phyloP scores from a whole-genome alignment of 2,329 filamentous ascomycete genomes.

The Aspergillus novoparasiticus region DNA sequence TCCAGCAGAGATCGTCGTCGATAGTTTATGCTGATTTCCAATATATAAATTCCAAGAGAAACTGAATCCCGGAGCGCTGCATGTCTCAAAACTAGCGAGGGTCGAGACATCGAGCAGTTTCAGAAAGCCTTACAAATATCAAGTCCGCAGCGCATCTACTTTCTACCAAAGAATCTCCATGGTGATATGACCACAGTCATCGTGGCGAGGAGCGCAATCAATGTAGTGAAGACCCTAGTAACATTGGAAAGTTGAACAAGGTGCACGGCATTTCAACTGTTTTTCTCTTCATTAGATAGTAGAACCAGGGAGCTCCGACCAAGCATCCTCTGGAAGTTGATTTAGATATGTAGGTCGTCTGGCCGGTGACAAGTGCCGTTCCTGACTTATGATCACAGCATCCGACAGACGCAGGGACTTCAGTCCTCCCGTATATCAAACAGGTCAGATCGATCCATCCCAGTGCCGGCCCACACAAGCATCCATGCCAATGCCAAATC shows the following conservation, averaged over 20 bases:
- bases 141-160: not conserved
- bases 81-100: not conserved
- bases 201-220: conserved; percentile 3
- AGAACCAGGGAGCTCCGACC: conserved; percentile 35
- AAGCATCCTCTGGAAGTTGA: conserved; percentile 28
- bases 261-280: conserved; percentile 38
- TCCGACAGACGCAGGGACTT: conserved; percentile 32
- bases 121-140: conserved; percentile 2
- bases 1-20: not conserved
- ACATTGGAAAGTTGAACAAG: conserved; percentile 12
- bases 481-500: conserved; percentile 28
- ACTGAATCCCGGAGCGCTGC: too few relatives aligned
- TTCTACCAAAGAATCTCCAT: not conserved
- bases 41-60: not conserved
- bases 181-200: not conserved
- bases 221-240: not conserved
- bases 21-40: not conserved
- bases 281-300: conserved; percentile 41
- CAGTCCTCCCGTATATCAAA: conserved; percentile 14
- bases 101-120: not conserved
- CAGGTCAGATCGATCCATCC: conserved; percentile 18
- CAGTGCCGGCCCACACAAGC: conserved; percentile 36
- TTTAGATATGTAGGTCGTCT: conserved; percentile 36
- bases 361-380: conserved; percentile 22
- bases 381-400: conserved; percentile 22